Evolutionary conservation across 2,329 filamentous ascomycete genomes (phyloP).

Genomic region (Alternaria dauci): DNA sequence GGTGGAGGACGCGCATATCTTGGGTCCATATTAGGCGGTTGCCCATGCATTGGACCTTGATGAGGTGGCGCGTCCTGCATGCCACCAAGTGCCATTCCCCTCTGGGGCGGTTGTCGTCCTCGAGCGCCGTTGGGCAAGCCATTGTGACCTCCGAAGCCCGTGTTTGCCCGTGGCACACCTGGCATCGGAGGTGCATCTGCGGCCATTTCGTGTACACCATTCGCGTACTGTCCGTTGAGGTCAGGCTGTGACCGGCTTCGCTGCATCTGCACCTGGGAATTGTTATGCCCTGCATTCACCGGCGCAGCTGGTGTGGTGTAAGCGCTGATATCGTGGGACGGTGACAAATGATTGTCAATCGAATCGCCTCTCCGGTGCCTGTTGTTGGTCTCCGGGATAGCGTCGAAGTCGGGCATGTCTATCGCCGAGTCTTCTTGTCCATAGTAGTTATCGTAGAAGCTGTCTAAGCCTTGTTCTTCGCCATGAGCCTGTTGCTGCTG

Average conservation of each 20-base stretch:
- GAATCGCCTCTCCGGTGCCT: conserved; percentile 48
- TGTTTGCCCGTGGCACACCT: conserved; percentile 60
- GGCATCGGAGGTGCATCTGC: conserved; percentile 62
- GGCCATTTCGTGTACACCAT: conserved; percentile 73
- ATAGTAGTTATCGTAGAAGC: conserved; percentile 61
- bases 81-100: conserved; percentile 24
- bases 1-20: conserved; percentile 40
- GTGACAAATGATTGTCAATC: conserved; percentile 48
- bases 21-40: conserved; percentile 38
- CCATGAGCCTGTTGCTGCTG: conserved; percentile 35
- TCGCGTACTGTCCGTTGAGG: conserved; percentile 52
- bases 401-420: conserved; percentile 72
- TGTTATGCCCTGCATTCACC: conserved; percentile 18
- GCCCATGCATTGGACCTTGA: conserved; percentile 31
- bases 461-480: conserved; percentile 55
- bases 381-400: conserved; percentile 53
- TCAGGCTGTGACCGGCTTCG: conserved; percentile 74
- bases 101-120: conserved; percentile 38
- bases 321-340: conserved; percentile 19
- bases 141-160: conserved; percentile 42
- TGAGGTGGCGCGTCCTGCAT: conserved; percentile 24
- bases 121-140: conserved; percentile 40
- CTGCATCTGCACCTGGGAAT: conserved; percentile 55
- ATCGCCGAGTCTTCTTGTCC: conserved; percentile 55
- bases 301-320: conserved; percentile 20